Evolutionary conservation across 176 grass and related monocot genomes (phyloP).

Genomic region (Carex kokanica): DNA sequence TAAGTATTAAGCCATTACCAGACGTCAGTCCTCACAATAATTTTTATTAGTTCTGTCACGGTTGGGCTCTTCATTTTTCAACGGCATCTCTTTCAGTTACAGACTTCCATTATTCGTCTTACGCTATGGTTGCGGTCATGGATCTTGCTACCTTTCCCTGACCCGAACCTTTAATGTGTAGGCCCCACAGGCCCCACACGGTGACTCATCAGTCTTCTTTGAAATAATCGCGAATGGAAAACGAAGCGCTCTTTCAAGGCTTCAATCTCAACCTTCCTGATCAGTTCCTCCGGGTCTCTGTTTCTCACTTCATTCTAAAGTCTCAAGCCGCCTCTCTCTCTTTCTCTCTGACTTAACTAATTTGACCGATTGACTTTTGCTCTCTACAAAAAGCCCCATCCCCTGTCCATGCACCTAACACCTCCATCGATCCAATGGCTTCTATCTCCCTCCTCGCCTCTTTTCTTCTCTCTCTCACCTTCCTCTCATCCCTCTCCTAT

Average conservation of each 20-base stretch:
- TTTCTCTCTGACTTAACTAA: background rate
- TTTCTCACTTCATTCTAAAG: background rate
- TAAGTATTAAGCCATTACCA: too few relatives aligned
- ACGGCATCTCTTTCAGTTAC: background rate
- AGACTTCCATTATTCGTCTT: background rate
- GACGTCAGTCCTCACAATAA: too few relatives aligned
- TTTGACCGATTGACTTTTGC: background rate
- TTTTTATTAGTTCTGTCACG: background rate
- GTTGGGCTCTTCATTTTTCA: background rate
- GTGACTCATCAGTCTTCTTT: background rate
- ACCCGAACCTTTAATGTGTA: background rate
- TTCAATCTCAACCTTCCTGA: too few relatives aligned
- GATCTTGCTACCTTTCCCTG: background rate
- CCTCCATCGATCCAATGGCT: constrained; percentile 22
- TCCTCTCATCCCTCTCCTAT: background rate
- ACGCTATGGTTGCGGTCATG: background rate
- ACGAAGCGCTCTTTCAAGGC: background rate
- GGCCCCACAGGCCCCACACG: background rate
- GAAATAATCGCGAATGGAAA: background rate
- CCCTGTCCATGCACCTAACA: background rate
- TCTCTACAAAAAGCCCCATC: background rate
- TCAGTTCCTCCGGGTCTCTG: constrained; percentile 1
- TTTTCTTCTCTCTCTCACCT: background rate
- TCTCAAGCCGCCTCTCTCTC: background rate
- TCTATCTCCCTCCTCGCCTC: constrained; percentile 23